phyloP scores from a whole-genome alignment of 2,329 filamentous ascomycete genomes.

The Sphaerulina populicola region DNA sequence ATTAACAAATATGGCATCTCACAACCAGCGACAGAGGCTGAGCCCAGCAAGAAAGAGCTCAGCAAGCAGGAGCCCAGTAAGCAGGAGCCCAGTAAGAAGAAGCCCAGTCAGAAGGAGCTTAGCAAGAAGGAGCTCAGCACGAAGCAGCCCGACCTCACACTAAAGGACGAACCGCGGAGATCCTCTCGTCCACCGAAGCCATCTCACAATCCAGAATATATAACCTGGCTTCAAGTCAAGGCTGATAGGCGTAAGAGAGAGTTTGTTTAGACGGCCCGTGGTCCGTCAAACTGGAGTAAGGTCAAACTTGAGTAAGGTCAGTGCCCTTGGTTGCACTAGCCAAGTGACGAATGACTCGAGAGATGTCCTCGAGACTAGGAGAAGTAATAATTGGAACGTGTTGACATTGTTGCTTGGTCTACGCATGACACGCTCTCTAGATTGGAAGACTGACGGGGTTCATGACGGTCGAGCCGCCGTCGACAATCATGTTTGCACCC shows the following conservation, averaged over 20 bases:
- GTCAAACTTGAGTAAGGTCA: neutral
- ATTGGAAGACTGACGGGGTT: constrained; percentile 31
- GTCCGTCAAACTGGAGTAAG: too few relatives aligned
- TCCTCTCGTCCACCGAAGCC: constrained; percentile 95
- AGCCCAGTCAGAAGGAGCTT: neutral
- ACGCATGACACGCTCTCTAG: neutral
- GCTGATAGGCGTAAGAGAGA: neutral
- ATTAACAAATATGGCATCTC: neutral
- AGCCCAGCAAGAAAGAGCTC: neutral
- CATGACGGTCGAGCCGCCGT: constrained; percentile 47
- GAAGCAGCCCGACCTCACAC: neutral
- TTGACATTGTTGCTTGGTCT: neutral
- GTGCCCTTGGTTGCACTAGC: neutral
- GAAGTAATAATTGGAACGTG: neutral
- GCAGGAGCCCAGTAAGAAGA: too few relatives aligned
- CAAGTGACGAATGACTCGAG: neutral
- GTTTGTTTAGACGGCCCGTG: neutral
- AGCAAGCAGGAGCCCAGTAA: too few relatives aligned
- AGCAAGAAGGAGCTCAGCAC: neutral
- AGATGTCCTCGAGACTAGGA: neutral
- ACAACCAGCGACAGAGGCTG: neutral
- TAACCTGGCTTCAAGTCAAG: constrained; percentile 1
- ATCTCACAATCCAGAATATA: constrained; percentile 47
- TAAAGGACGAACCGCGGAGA: constrained; percentile 71
- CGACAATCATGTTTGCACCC: constrained; percentile 54